Evolutionary conservation across 495 filamentous ascomycete genomes (phyloP).

Genomic region (Emericellopsis terricola): DNA sequence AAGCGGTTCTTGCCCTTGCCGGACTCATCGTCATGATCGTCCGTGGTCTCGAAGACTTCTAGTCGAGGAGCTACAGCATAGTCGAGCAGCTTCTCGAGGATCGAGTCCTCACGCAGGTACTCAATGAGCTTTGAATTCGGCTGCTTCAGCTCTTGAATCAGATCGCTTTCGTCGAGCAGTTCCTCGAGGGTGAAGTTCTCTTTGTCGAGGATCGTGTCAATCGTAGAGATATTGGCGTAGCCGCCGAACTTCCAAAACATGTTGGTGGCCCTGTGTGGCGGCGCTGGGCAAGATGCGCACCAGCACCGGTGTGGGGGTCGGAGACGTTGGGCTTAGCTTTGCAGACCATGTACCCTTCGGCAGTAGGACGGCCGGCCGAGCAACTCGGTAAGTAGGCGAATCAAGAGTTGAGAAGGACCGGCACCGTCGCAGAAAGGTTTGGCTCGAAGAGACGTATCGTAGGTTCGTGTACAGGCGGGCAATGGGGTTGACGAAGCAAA

Average conservation of each 20-base stretch:
- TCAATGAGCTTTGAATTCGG: constrained; percentile 97
- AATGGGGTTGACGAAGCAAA: too few relatives aligned
- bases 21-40: constrained; percentile 41
- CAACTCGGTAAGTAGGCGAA: too few relatives aligned
- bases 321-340: not conserved
- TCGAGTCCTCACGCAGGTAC: constrained; percentile 72
- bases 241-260: constrained; percentile 99
- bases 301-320: constrained; percentile 1
- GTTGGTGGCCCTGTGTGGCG: constrained; percentile 32
- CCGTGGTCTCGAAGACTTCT: constrained; percentile 35
- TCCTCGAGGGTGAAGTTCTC: constrained; percentile 89
- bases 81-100: constrained; percentile 73
- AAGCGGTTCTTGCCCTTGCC: constrained; percentile 32
- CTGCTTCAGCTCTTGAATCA: constrained; percentile 94
- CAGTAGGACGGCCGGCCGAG: too few relatives aligned
- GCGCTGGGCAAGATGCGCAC: constrained; percentile 9
- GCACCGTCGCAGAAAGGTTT: too few relatives aligned
- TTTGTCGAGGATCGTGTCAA: constrained; percentile 93
- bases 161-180: constrained; percentile 82
- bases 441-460: too few relatives aligned
- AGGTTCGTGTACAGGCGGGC: too few relatives aligned
- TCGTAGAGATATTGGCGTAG: constrained; percentile 89
- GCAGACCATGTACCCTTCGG: not conserved
- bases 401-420: too few relatives aligned
- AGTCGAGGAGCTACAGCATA: constrained; percentile 73